Conservation (phyloP, 2,329 filamentous ascomycete genomes). For the Ascochyta pisi region DNA sequence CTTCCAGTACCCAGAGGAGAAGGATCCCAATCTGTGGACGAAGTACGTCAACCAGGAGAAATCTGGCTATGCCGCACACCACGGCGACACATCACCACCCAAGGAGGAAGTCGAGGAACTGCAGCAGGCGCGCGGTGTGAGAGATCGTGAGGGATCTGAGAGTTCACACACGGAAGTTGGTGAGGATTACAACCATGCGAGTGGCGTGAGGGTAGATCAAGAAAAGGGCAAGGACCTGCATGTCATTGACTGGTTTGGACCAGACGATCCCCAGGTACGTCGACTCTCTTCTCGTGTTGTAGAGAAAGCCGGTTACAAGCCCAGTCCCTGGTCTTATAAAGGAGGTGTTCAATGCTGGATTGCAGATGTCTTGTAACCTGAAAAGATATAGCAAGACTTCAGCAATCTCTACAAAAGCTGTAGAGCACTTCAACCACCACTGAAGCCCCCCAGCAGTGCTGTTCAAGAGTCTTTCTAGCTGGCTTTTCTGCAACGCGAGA, state of each 20-base stretch:
- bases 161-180: conserved; percentile 21
- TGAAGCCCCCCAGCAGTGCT: no score
- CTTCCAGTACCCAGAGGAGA: conserved; percentile 57
- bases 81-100: conserved; percentile 50
- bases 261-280: conserved; percentile 52
- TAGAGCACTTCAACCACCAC: no score
- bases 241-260: conserved; percentile 60
- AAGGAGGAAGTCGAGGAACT: conserved; percentile 41
- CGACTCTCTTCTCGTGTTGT: neutral
- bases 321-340: no score
- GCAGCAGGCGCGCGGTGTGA: conserved; percentile 14
- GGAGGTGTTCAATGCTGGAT: no score
- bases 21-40: conserved; percentile 57
- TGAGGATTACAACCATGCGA: conserved; percentile 41
- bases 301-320: no score
- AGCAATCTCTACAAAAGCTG: no score
- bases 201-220: conserved; percentile 54
- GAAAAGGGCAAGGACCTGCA: conserved; percentile 61
- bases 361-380: no score
- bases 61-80: conserved; percentile 56
- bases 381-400: no score
- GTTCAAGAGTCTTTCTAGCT: no score
- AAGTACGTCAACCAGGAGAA: conserved; percentile 59
- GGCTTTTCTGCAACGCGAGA: no score
- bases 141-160: conserved; percentile 20